Percentiles rank a stretch among this genome's conserved stretches.
Evolutionary conservation across 345 rosid genomes (phyloP).

Genomic region (Camelina neglecta): DNA sequence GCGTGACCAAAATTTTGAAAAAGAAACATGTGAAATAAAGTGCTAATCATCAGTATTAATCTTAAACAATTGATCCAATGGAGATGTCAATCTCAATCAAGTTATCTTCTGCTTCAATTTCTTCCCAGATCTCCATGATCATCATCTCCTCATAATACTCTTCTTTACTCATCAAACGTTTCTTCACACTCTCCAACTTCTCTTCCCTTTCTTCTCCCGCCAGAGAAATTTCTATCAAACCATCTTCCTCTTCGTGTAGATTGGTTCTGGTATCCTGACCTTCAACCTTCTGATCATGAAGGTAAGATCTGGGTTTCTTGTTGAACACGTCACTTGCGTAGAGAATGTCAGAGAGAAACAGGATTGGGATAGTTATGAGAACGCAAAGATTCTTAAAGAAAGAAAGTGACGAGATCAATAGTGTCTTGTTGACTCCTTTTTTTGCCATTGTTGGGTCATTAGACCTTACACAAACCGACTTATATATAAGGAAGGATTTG

Average conservation of each 20-base stretch:
- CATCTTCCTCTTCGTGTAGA: conserved; percentile 46
- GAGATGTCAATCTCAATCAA: conserved; percentile 82
- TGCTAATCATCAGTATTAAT: not conserved
- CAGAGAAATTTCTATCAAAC: conserved; percentile 70
- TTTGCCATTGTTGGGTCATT: conserved; percentile 35
- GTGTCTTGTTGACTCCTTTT: conserved; percentile 22
- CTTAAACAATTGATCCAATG: conserved; percentile 54
- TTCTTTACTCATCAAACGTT: conserved; percentile 39
- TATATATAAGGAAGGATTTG: conserved; percentile 4
- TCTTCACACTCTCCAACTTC: conserved; percentile 41
- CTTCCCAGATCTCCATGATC: conserved; percentile 53
- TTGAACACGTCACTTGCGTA: conserved; percentile 26
- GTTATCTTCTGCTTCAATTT: conserved; percentile 67
- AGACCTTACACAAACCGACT: conserved; percentile 16
- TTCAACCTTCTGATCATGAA: conserved; percentile 24
- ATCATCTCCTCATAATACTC: conserved; percentile 40
- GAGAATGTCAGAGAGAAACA: conserved; percentile 50
- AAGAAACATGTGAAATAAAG: conserved; percentile 1
- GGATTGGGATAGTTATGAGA: conserved; percentile 47
- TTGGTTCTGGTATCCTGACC: conserved; percentile 27
- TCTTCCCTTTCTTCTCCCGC: conserved; percentile 29
- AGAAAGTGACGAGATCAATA: conserved; percentile 30
- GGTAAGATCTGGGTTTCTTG: conserved; percentile 20
- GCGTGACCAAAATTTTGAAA: not conserved
- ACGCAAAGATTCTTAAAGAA: conserved; percentile 35